Conservation (phyloP, 192 early-diverging fungal genomes). For the Helicostylum pulchrum region DNA sequence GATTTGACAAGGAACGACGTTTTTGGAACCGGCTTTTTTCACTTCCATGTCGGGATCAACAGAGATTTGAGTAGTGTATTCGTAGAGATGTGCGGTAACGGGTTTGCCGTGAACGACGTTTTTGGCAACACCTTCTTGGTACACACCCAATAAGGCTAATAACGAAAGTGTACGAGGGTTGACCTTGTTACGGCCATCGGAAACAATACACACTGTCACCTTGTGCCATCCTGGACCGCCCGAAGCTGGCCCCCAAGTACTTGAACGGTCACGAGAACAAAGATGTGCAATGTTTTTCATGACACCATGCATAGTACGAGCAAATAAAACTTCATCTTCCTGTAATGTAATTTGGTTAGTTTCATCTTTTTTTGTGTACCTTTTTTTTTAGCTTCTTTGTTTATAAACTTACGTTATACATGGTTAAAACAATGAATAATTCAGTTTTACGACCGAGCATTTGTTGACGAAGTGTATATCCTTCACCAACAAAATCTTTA, state of each 20-base stretch:
- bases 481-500: constrained; percentile 49
- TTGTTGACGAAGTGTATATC: constrained; percentile 64
- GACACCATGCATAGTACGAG: constrained; percentile 71
- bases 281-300: constrained; percentile 78
- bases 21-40: constrained; percentile 50
- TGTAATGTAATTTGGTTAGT: constrained; percentile 16
- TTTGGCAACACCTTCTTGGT: constrained; percentile 71
- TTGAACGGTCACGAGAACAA: constrained; percentile 53
- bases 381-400: not conserved
- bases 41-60: constrained; percentile 73
- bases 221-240: constrained; percentile 61
- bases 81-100: constrained; percentile 68
- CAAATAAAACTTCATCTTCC: constrained; percentile 75
- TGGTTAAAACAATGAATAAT: constrained; percentile 79
- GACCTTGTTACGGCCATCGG: constrained; percentile 74
- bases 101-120: constrained; percentile 62
- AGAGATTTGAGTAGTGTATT: constrained; percentile 75
- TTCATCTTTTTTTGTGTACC: not conserved
- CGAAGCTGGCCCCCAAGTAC: constrained; percentile 49
- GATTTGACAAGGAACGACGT: constrained; percentile 71
- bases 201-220: constrained; percentile 72
- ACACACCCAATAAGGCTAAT: constrained; percentile 73
- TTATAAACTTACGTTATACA: constrained; percentile 54
- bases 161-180: constrained; percentile 59
- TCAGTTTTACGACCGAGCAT: constrained; percentile 65